Percentiles rank a stretch among this genome's conserved stretches.
Conservation (phyloP, 495 filamentous ascomycete species). For the Corynascus novoguineensis region DNA sequence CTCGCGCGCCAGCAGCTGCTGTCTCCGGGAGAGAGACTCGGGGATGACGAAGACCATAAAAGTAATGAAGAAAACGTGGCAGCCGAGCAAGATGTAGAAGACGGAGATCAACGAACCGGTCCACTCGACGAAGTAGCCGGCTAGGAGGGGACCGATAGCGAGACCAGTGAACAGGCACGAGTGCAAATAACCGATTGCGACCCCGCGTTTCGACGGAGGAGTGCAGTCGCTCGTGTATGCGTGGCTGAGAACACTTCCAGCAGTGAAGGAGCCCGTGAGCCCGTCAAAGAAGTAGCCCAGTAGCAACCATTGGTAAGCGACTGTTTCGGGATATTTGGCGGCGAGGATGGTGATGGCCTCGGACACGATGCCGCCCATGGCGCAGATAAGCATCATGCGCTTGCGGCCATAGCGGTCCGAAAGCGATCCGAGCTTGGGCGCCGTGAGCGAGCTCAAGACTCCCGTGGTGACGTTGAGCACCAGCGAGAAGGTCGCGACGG, state of each 20-base stretch:
- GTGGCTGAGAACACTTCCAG: conserved; percentile 69
- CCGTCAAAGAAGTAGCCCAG: conserved; percentile 72
- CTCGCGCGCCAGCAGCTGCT: conserved; percentile 61
- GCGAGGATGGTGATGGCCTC: conserved; percentile 74
- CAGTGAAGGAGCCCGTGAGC: conserved; percentile 78
- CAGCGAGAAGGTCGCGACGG: conserved; percentile 71
- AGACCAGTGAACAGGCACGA: conserved; percentile 82
- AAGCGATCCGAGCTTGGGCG: conserved; percentile 74
- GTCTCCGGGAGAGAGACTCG: conserved; percentile 68
- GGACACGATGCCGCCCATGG: conserved; percentile 57
- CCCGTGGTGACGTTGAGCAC: conserved; percentile 66
- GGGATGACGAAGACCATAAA: conserved; percentile 67
- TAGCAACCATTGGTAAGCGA: conserved; percentile 69
- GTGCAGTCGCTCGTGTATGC: conserved; percentile 90
- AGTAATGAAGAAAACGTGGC: conserved; percentile 64
- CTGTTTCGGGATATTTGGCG: conserved; percentile 62
- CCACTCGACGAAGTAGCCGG: conserved; percentile 66
- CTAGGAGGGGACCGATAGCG: conserved; percentile 73
- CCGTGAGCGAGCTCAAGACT: conserved; percentile 64
- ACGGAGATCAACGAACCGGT: conserved; percentile 63
- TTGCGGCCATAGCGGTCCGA: conserved; percentile 88
- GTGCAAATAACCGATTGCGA: conserved; percentile 87
- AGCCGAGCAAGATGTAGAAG: conserved; percentile 71
- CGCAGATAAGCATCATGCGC: conserved; percentile 59
- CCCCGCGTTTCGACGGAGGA: conserved; percentile 64